Evolutionary conservation across 768 basidiomycete species (phyloP).

Genomic region (Lactifluus subvellereus): DNA sequence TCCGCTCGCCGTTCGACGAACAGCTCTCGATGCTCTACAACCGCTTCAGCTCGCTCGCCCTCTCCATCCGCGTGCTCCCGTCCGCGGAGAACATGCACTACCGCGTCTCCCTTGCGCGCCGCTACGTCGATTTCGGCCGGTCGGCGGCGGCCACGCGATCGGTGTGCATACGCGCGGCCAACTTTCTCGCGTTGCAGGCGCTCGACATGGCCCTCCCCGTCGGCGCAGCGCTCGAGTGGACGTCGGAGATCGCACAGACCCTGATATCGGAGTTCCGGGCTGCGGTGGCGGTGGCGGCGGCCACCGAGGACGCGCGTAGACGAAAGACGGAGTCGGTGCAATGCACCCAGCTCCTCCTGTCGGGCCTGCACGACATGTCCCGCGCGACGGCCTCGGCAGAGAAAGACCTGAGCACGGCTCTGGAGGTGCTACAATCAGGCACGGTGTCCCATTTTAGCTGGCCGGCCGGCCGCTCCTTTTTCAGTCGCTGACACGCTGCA

Average conservation of each 20-base stretch:
- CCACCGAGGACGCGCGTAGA: not conserved
- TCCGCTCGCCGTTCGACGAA: slow-evolving; percentile 41
- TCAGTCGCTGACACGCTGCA: not conserved
- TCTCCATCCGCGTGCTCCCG: slow-evolving; percentile 65
- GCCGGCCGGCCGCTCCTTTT: not conserved
- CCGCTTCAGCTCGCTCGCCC: slow-evolving; percentile 65
- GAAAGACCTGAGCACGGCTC: not conserved
- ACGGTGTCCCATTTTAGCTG: not conserved
- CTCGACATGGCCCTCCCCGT: slow-evolving; percentile 48
- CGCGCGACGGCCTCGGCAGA: slow-evolving; percentile 31
- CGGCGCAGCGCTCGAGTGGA: slow-evolving; percentile 53
- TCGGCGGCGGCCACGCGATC: slow-evolving; percentile 58
- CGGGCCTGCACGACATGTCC: slow-evolving; percentile 31
- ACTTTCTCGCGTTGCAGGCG: slow-evolving; percentile 61
- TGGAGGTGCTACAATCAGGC: slow-evolving; percentile 16
- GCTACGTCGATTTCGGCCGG: slow-evolving; percentile 59
- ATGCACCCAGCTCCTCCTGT: slow-evolving; percentile 4
- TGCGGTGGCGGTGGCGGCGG: not conserved
- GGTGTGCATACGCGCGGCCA: slow-evolving; percentile 71
- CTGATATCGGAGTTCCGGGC: slow-evolving; percentile 53
- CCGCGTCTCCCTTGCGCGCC: slow-evolving; percentile 60
- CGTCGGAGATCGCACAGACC: slow-evolving; percentile 49
- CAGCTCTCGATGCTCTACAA: slow-evolving; percentile 79
- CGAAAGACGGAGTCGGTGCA: slow-evolving; percentile 26
- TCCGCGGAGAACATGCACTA: slow-evolving; percentile 39